Base-by-base conservation (phyloP, 192 early-diverging fungal species). In the Helicostylum pulchrum region DNA sequence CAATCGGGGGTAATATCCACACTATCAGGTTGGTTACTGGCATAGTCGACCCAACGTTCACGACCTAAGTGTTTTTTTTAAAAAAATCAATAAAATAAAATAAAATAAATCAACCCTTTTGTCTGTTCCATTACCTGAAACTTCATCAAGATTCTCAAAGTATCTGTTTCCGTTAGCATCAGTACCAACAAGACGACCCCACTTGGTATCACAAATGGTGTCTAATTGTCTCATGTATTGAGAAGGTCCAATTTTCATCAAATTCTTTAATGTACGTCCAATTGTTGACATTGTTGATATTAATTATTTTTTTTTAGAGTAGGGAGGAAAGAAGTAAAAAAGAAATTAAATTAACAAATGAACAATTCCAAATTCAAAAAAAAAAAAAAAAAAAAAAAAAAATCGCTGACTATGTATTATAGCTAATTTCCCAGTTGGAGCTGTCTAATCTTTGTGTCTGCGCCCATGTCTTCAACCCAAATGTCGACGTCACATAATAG, bases 121-220 rank as follows among this genome's bases (percentile, higher is more conserved):
- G 45, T 66, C 7, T 64, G 2, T 26, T 47, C 66, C 26, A 26
- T 21, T 77, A 81, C 90, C 88, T 48, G 80, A 90, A 71, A 83
- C 78, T 73, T 92, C 90, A 55, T 84, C 75, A 7, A 77, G 70
- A 72, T 90, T 89, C 68, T 80, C 80, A 64, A 74, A 92, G 81
- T 90, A 92, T 48, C 85, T 80, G 78, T 92, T 92, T 67, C 90
- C 90, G 56, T 85, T 75, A 61, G 80, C 72, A 75, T 92, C 90
- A 26, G 70, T 77, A 47, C 90, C 90, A 31, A 92, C 77, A 20
- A 90, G 74, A 23, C 74, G 79, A 69, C 90, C 90, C 77, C 78
- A 78, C 67, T 90, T 92, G 57, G 73, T 80, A 48, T 86, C 84
- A 52, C 84, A 76, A 68, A 86, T 82, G 61, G 72, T 72, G 44